These are phyloP conservation scores for Colletotrichum eremochloae DNA, from an alignment of 2,329 filamentous ascomycete genomes.

Conservation along the genomic window DNA sequence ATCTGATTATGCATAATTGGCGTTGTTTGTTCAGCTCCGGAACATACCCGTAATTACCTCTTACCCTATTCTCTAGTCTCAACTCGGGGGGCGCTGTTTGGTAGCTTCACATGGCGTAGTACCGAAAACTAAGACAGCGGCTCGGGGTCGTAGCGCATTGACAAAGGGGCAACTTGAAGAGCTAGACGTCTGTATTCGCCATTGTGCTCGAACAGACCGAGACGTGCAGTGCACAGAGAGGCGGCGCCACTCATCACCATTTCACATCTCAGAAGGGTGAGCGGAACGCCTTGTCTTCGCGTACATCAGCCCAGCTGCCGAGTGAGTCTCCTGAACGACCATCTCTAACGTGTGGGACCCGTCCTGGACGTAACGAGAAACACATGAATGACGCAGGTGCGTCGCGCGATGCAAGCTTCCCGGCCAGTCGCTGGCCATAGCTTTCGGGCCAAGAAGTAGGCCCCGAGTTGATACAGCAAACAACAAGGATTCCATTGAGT, in stretches of 20 bases:
- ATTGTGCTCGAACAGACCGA: slow-evolving; percentile 16
- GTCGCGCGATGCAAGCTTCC: neutral
- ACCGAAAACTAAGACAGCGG: slow-evolving; percentile 37
- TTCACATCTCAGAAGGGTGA: neutral
- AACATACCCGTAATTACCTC: neutral
- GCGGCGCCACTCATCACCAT: neutral
- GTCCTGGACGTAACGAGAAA: neutral
- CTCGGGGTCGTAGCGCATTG: slow-evolving; percentile 25
- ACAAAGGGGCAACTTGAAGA: neutral
- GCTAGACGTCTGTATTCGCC: neutral
- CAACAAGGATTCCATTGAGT: slow-evolving; percentile 3
- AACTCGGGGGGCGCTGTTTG: neutral
- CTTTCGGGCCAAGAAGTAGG: slow-evolving; percentile 31
- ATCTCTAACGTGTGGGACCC: neutral
- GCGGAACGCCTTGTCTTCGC: neutral
- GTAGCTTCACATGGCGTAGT: slow-evolving; percentile 25
- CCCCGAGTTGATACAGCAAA: slow-evolving; percentile 10
- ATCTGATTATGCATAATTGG: neutral
- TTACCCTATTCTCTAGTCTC: neutral
- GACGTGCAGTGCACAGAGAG: neutral
- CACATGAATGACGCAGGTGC: neutral
- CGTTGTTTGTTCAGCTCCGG: neutral
- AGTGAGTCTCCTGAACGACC: neutral
- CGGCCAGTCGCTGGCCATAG: slow-evolving; percentile 22
- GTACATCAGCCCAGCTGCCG: slow-evolving; percentile 8